phyloP scores from a whole-genome alignment of 2,329 filamentous ascomycete species.

The Simplicillium sp. region DNA sequence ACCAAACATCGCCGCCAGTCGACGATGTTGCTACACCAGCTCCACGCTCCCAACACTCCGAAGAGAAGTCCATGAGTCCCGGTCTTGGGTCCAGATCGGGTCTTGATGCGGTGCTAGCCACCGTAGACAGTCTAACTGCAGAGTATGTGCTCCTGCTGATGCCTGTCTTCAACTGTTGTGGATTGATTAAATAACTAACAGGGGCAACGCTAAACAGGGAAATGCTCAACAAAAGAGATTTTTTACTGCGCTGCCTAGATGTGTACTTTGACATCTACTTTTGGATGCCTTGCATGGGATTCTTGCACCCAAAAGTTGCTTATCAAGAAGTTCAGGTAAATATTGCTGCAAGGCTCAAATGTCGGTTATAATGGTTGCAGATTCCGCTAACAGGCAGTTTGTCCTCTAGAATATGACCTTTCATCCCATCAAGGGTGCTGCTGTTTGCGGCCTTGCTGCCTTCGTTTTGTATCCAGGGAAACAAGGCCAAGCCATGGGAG shows the following conservation, averaged over 20 bases:
- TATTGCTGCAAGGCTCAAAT: background rate
- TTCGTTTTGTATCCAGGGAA: slow-evolving; percentile 24
- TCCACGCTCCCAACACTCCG: background rate
- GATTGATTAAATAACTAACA: too few species aligned
- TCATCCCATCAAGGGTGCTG: slow-evolving; percentile 23
- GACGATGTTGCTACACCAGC: slow-evolving; percentile 1
- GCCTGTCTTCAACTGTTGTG: too few species aligned
- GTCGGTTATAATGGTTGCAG: background rate
- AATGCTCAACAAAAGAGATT: slow-evolving; percentile 12
- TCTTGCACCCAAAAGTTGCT: slow-evolving; percentile 24
- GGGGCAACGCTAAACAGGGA: background rate
- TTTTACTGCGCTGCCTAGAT: slow-evolving; percentile 25
- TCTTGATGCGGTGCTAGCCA: slow-evolving; percentile 12
- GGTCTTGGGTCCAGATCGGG: slow-evolving; percentile 7
- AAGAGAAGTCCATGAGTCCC: slow-evolving; percentile 9
- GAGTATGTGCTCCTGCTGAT: slow-evolving; percentile 15
- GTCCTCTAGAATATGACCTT: slow-evolving; percentile 19
- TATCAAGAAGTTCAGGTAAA: slow-evolving; percentile 24
- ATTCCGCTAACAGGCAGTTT: background rate
- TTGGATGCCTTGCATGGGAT: slow-evolving; percentile 27
- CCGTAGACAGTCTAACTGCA: slow-evolving; percentile 13
- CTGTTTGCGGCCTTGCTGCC: slow-evolving; percentile 26
- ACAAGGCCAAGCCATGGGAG: slow-evolving; percentile 23
- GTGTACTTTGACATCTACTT: slow-evolving; percentile 28
- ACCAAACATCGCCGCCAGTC: slow-evolving; percentile 2